A percentile compares a stretch with the other conserved stretches of the same genome.
These are phyloP conservation scores for Fusarium newnesense DNA, from an alignment of 2,329 filamentous ascomycete genomes.

Conservation along the genomic window DNA sequence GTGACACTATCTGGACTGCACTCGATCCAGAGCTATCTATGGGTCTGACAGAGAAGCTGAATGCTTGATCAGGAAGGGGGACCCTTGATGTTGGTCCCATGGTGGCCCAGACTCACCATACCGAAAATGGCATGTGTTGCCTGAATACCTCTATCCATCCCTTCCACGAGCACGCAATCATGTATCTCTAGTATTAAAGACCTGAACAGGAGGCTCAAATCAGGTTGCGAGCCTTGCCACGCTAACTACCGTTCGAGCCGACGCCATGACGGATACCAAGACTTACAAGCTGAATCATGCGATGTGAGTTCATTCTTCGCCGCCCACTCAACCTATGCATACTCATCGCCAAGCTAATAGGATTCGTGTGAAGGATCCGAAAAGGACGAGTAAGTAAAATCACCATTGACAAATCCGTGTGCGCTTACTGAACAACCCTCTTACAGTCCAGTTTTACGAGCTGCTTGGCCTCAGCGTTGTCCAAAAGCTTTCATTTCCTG, in stretches of 20 bases:
- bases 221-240: not conserved
- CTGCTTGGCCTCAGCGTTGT: not conserved
- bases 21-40: not conserved
- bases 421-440: not conserved
- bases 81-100: not conserved
- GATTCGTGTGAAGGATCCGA: not conserved
- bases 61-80: not conserved
- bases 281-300: not conserved
- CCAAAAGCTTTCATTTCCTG: not conserved
- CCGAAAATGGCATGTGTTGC: not conserved
- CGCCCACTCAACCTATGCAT: not conserved
- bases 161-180: not conserved
- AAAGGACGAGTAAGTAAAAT: not conserved
- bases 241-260: not conserved
- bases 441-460: not conserved
- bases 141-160: not conserved
- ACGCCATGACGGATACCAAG: not conserved
- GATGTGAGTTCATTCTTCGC: not conserved
- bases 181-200: not conserved
- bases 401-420: rapidly evolving
- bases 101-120: not conserved
- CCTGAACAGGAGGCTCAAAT: not conserved
- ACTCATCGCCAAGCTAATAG: not conserved
- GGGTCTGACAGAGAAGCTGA: too few relatives aligned
- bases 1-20: not conserved